Percentiles rank a stretch among this genome's conserved stretches.
phyloP scores from a whole-genome alignment of 345 rosid species.

The Populus pruinosa region DNA sequence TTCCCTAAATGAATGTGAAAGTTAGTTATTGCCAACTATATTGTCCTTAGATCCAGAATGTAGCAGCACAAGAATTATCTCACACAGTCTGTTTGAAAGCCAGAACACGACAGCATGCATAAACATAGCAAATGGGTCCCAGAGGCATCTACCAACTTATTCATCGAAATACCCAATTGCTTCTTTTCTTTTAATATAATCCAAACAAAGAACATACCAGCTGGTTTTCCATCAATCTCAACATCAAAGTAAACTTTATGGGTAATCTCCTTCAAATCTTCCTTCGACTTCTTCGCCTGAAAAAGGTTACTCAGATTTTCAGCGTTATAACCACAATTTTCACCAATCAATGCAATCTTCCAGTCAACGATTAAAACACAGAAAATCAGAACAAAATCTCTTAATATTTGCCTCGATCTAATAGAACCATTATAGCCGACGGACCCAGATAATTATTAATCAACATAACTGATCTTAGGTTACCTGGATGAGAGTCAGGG shows the following conservation, averaged over 20 bases:
- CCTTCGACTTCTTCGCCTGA: constrained; percentile 69
- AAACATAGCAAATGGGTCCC: neutral
- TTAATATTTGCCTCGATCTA: neutral
- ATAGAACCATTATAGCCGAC: neutral
- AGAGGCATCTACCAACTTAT: neutral
- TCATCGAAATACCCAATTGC: neutral
- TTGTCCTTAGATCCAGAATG: neutral
- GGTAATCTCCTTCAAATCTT: constrained; percentile 66
- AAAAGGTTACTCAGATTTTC: neutral
- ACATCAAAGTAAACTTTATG: constrained; percentile 91
- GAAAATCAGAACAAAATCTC: neutral
- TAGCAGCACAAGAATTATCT: neutral
- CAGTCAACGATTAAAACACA: no score
- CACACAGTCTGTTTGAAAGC: neutral
- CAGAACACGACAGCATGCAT: neutral
- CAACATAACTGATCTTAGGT: neutral
- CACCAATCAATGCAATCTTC: neutral
- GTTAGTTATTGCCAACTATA: neutral
- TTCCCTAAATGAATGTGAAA: no score
- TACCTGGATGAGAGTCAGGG: constrained; percentile 53
- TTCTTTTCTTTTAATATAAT: neutral
- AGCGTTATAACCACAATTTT: neutral
- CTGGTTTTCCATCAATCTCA: constrained; percentile 82
- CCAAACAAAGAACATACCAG: constrained; percentile 49
- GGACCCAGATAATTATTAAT: neutral